Conservation (phyloP, 768 basidiomycete genomes). For the Suillus hirtellus region DNA sequence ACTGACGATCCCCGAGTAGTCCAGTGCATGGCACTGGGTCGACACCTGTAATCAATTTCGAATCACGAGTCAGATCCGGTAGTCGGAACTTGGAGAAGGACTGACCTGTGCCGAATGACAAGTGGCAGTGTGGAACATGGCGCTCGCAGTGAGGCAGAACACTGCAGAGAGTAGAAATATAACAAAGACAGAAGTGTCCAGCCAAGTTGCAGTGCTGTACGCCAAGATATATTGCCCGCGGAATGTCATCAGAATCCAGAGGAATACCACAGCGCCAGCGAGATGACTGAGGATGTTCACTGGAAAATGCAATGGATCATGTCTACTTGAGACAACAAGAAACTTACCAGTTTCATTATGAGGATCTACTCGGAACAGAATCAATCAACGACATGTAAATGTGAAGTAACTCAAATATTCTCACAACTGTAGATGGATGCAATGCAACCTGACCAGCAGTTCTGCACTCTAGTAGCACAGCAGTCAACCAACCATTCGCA, state of each 20-base stretch:
- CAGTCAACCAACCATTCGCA: conserved; percentile 3
- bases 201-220: conserved; percentile 58
- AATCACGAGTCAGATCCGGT: background rate
- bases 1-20: conserved; percentile 82
- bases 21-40: conserved; percentile 60
- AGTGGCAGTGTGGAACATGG: conserved; percentile 68
- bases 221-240: conserved; percentile 49
- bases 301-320: conserved; percentile 30
- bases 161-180: conserved; percentile 71
- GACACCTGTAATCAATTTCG: conserved; percentile 48
- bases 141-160: conserved; percentile 72
- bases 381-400: conserved; percentile 18
- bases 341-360: conserved; percentile 75
- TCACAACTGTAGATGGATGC: conserved; percentile 67
- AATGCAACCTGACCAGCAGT: conserved; percentile 63
- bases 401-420: conserved; percentile 28
- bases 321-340: conserved; percentile 1
- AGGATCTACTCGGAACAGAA: conserved; percentile 47
- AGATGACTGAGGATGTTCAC: conserved; percentile 89
- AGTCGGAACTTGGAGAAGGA: background rate
- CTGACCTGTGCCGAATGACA: conserved; percentile 74
- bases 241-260: conserved; percentile 54
- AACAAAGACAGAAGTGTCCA: conserved; percentile 58
- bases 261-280: conserved; percentile 64
- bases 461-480: conserved; percentile 46